Conservation (phyloP, 169 alveolate species). For the Theileria sp. region DNA sequence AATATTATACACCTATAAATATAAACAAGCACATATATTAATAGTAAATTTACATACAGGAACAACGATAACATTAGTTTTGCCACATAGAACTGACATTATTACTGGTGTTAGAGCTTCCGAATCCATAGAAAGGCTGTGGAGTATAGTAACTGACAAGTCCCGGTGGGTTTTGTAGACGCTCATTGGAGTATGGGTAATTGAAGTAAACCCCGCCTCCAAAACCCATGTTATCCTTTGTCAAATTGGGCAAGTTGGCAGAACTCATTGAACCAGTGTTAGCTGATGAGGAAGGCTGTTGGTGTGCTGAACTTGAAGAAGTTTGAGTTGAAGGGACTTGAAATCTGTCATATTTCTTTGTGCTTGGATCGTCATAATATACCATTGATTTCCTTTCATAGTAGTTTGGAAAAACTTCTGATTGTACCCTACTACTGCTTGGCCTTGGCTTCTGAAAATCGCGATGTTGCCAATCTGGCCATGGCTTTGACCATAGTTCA, state of each 20-base stretch:
- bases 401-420: constrained; percentile 11
- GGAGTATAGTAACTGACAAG: constrained; percentile 59
- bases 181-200: constrained; percentile 50
- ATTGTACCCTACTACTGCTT: not conserved
- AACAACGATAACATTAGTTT: constrained; percentile 22
- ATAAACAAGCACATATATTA: too few relatives aligned
- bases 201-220: constrained; percentile 23
- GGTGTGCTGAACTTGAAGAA: not conserved
- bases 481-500: constrained; percentile 23
- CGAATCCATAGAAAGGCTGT: constrained; percentile 54
- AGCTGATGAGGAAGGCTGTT: not conserved
- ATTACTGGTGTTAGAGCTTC: constrained; percentile 24
- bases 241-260: not conserved
- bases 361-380: not conserved
- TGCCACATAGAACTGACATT: constrained; percentile 66
- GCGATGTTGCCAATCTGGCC: constrained; percentile 1
- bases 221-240: not conserved
- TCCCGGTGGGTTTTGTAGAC: constrained; percentile 60
- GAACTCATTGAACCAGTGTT: not conserved
- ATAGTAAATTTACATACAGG: not conserved
- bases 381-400: not conserved
- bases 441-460: constrained; percentile 12
- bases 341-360: constrained; percentile 6
- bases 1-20: not conserved
- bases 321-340: not conserved